Percentiles rank a stretch among this genome's conserved stretches.
These are phyloP conservation scores for Acer negundo DNA, from an alignment of 345 rosid genomes.

Conservation along the genomic window DNA sequence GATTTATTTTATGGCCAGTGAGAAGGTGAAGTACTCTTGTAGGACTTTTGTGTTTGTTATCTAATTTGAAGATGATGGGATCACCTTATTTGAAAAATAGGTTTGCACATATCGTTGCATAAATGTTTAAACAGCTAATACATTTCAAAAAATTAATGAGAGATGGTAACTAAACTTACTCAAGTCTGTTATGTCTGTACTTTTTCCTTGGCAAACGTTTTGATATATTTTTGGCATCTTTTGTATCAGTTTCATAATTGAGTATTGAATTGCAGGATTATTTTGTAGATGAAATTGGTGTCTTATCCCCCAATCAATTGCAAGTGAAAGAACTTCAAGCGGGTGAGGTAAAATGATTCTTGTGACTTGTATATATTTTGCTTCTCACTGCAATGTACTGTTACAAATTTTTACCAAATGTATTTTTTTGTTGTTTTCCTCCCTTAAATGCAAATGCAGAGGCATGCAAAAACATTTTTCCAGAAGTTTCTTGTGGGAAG, in stretches of 20 bases:
- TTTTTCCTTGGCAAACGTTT: neutral
- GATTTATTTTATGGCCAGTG: conserved; percentile 90
- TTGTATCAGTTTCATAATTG: conserved; percentile 4
- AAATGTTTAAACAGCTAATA: neutral
- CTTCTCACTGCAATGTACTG: neutral
- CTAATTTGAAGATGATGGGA: conserved; percentile 12
- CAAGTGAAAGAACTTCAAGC: conserved; percentile 87
- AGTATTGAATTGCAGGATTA: conserved; percentile 63
- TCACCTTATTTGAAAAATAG: neutral
- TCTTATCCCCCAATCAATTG: conserved; percentile 90
- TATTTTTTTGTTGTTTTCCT: neutral
- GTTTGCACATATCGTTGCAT: neutral
- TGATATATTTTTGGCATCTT: neutral
- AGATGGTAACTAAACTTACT: neutral
- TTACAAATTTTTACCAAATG: neutral
- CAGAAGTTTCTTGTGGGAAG: neutral
- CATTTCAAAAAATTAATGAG: neutral
- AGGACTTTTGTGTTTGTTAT: neutral
- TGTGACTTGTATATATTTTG: neutral
- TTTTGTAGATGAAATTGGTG: conserved; percentile 93
- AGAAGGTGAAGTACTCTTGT: conserved; percentile 55
- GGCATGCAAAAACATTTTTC: neutral
- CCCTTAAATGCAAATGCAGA: neutral
- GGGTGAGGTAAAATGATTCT: conserved; percentile 77
- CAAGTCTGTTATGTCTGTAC: neutral